Base-by-base conservation (phyloP, 1,284 basidiomycete genomes). In the Vanrija humicola region DNA sequence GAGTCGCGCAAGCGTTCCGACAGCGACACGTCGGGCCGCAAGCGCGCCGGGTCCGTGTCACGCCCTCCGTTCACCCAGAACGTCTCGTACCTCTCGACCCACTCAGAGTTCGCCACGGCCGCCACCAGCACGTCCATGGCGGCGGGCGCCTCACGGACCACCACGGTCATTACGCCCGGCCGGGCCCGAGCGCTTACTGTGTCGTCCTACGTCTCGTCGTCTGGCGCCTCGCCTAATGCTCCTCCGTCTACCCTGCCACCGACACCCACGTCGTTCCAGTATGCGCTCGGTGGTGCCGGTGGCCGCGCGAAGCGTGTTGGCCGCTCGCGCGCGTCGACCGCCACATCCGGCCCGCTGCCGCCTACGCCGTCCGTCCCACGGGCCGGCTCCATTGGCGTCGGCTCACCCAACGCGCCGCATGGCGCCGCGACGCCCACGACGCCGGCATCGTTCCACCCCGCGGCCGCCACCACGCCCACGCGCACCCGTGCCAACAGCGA, bases 271-370 rank as follows among this genome's bases (percentile, higher is more conserved):
- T 56, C 62, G 6, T 73, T 59, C 50, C 61, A 64, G 12, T 77
- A 76, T 54, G 71, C 68, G 0, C 63, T 77, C 6, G 75, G 76
- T 14, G 76, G 75, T 4, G 71, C 70, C 9, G 75, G 75, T 29
- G 76, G 76, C 9, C 61, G 75, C 48, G 74, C 74, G 9, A 65
- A 73, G 39, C 56, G 72, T 25, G 34, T 34, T 34, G 29, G 42
- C 28, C 59, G 58, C 12, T 48, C 52, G 12, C 48, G 49, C 2
- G 42, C 53, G 12, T 57, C 55, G 39, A 61, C 59, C 1, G 16
- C 46, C 25, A 54, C 48, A 23, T 23, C 21, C 7, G 21, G 29
- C 16, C 34, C 43, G 9, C 34, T 38, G n/a, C 23, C 18, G 19
- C 10, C 26, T 29, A 29, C 14, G 7, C 16, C 16, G 3, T 21